Percentiles rank a stretch among this genome's conserved stretches.
These are phyloP conservation scores for Pezicula carpinea DNA, from an alignment of 2,329 filamentous ascomycete genomes.

Conservation along the genomic window DNA sequence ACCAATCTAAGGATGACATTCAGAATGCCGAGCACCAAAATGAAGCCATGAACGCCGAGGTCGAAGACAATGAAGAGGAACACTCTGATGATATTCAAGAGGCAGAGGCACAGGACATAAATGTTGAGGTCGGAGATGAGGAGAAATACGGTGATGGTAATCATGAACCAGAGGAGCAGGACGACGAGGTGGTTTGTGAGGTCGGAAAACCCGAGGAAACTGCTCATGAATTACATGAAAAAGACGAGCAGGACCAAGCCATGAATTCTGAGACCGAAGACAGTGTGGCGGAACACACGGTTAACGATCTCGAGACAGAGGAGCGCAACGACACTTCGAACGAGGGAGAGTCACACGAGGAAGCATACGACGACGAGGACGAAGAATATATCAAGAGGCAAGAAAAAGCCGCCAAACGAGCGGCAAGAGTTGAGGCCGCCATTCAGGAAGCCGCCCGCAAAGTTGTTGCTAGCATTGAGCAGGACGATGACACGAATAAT, in stretches of 20 bases:
- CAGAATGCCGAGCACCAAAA: not conserved
- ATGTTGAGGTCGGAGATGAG: no score
- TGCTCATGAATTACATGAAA: no score
- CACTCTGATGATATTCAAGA: no score
- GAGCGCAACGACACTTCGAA: constrained; percentile 1
- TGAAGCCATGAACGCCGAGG: not conserved
- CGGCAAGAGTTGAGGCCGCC: constrained; percentile 41
- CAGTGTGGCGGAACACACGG: not conserved
- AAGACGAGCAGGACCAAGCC: no score
- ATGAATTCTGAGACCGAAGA: not conserved
- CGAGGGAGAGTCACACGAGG: not conserved
- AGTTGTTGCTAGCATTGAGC: constrained; percentile 44
- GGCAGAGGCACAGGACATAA: no score
- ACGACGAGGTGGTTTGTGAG: no score
- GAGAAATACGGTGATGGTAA: no score
- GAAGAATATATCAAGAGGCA: constrained; percentile 8
- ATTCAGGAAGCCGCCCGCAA: constrained; percentile 49
- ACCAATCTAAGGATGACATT: constrained; percentile 3
- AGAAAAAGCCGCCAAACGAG: constrained; percentile 16
- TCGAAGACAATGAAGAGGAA: constrained; percentile 1
- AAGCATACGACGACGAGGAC: not conserved
- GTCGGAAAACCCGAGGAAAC: no score
- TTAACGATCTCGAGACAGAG: not conserved
- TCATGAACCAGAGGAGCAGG: no score
- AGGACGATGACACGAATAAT: constrained; percentile 26